Conservation (phyloP, 2,329 filamentous ascomycete species). For the Leptosphaerulina australis region DNA sequence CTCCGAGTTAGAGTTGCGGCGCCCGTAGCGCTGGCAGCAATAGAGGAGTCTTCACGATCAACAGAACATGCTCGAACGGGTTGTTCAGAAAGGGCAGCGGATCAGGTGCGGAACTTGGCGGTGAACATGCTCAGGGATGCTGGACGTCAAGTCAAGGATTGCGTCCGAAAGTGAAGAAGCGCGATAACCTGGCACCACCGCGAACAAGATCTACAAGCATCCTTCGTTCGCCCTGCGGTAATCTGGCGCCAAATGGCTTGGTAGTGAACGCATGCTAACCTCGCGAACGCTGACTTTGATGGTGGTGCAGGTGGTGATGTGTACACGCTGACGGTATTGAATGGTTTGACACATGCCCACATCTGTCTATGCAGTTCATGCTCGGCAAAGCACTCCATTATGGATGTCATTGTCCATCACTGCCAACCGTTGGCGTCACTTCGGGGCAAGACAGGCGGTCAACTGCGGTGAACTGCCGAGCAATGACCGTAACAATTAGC, state of each 20-base stretch:
- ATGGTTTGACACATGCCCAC: conserved; percentile 20
- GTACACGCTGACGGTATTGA: conserved; percentile 39
- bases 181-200: conserved; percentile 49
- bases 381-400: conserved; percentile 24
- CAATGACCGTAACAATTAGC: conserved; percentile 37
- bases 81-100: conserved; percentile 40
- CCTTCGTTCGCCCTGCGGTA: conserved; percentile 41
- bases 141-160: conserved; percentile 35
- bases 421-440: conserved; percentile 19
- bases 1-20: conserved; percentile 39
- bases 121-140: conserved; percentile 50
- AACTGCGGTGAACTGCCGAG: conserved; percentile 46
- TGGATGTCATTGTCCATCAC: conserved; percentile 22
- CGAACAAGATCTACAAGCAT: conserved; percentile 50
- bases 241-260: conserved; percentile 44
- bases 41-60: conserved; percentile 33
- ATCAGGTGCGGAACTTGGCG: conserved; percentile 40
- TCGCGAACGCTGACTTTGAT: conserved; percentile 47
- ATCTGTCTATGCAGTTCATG: conserved; percentile 23
- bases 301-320: conserved; percentile 47
- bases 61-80: conserved; percentile 25
- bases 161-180: conserved; percentile 42
- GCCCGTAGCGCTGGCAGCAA: conserved; percentile 26
- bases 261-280: conserved; percentile 40
- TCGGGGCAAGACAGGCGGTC: conserved; percentile 37